Evolutionary conservation across 2,329 filamentous ascomycete species (phyloP).

Genomic region (Fusarium oxysporum): DNA sequence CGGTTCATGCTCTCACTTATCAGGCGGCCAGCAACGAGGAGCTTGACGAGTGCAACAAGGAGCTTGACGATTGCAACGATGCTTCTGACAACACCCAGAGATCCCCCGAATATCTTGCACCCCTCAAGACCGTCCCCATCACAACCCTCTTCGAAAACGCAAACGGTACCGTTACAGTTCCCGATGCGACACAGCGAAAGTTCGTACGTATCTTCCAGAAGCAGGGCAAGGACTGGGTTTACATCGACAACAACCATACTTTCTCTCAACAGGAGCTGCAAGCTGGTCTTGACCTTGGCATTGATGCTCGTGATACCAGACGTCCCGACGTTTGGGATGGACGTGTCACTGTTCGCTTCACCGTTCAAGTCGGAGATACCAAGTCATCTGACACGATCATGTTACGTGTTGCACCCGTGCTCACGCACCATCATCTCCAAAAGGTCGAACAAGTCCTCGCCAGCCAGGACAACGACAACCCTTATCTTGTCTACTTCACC

Average conservation of each 20-base stretch:
- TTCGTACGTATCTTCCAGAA: slow-evolving; percentile 45
- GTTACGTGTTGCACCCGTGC: slow-evolving; percentile 50
- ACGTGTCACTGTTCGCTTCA: slow-evolving; percentile 43
- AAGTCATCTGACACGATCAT: slow-evolving; percentile 41
- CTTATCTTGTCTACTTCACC: not conserved
- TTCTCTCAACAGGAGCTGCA: slow-evolving; percentile 46
- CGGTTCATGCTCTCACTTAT: too few relatives aligned
- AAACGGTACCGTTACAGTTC: slow-evolving; percentile 21
- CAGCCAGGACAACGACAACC: not conserved
- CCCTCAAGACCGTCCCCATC: slow-evolving; percentile 47
- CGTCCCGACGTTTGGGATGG: slow-evolving; percentile 41
- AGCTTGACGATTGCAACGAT: slow-evolving; percentile 48
- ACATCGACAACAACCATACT: slow-evolving; percentile 36
- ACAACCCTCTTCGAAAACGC: not conserved
- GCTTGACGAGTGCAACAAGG: slow-evolving; percentile 44
- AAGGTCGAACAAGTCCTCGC: slow-evolving; percentile 39
- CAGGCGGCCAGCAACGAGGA: slow-evolving; percentile 12
- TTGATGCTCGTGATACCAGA: slow-evolving; percentile 49
- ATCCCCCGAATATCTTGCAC: slow-evolving; percentile 46
- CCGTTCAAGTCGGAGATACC: slow-evolving; percentile 33
- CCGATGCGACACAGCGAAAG: not conserved
- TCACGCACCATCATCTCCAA: slow-evolving; percentile 52
- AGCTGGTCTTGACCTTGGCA: slow-evolving; percentile 48
- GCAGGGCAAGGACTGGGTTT: slow-evolving; percentile 37
- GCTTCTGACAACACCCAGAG: slow-evolving; percentile 48